Percentiles rank a stretch among this genome's conserved stretches.
phyloP scores from a whole-genome alignment of 169 alveolate genomes.

The Cryptosporidium bovis region DNA sequence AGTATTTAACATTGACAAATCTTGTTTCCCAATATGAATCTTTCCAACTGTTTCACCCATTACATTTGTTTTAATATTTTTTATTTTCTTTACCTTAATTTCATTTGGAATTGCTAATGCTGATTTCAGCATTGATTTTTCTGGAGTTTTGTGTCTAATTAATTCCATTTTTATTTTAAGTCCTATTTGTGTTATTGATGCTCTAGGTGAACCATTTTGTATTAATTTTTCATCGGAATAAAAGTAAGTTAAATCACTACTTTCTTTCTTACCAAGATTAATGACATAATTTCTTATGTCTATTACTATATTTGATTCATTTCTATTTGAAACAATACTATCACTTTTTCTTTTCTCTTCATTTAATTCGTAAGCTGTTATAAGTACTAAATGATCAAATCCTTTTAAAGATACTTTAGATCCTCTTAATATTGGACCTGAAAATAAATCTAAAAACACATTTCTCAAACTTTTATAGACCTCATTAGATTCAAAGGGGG shows the following conservation, averaged over 20 bases:
- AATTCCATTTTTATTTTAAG: conserved; percentile 48
- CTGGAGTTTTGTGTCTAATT: conserved; percentile 22
- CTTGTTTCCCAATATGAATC: conserved; percentile 72
- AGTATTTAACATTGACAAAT: conserved; percentile 42
- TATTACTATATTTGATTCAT: conserved; percentile 16
- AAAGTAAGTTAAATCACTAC: neutral
- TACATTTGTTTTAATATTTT: conserved; percentile 53
- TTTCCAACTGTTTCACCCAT: conserved; percentile 63
- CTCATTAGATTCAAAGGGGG: conserved; percentile 54
- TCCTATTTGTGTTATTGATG: conserved; percentile 16
- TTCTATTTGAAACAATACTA: neutral
- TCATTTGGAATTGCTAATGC: conserved; percentile 38
- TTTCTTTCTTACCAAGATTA: conserved; percentile 5
- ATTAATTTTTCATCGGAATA: conserved; percentile 24
- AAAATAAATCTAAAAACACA: conserved; percentile 56
- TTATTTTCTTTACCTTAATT: conserved; percentile 36
- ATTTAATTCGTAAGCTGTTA: conserved; percentile 45
- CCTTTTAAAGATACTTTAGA: conserved; percentile 52
- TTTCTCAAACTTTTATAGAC: conserved; percentile 48
- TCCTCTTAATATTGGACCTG: conserved; percentile 62
- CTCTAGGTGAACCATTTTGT: conserved; percentile 38
- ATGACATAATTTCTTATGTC: conserved; percentile 51
- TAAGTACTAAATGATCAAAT: conserved; percentile 53
- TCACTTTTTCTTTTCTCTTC: neutral
- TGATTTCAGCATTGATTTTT: conserved; percentile 25